A percentile compares a stretch with the other conserved stretches of the same genome.
phyloP scores from a whole-genome alignment of 192 early-diverging fungal species.

The Martensiomyces pterosporus region DNA sequence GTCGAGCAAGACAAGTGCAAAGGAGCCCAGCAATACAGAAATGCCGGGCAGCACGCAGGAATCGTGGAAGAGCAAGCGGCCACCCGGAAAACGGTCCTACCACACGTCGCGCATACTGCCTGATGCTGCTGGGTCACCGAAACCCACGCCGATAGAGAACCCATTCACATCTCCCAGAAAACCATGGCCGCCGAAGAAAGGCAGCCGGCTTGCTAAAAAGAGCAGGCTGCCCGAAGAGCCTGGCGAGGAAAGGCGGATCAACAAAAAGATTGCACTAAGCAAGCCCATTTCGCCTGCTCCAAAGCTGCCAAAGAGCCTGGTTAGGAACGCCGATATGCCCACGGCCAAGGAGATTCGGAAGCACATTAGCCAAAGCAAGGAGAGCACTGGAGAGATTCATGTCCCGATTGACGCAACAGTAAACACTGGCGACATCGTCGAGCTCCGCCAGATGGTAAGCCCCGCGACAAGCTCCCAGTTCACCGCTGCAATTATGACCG shows the following conservation, averaged over 20 bases:
- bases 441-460: constrained; percentile 12
- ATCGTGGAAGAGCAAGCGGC: not conserved
- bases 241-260: no score
- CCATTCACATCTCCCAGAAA: no score
- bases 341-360: constrained; percentile 4
- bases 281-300: not conserved
- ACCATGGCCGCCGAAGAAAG: not conserved
- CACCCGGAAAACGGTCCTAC: not conserved
- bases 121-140: no score
- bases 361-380: constrained; percentile 10
- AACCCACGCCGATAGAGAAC: no score
- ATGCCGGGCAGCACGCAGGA: not conserved
- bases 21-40: no score
- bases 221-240: not conserved
- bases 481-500: not conserved
- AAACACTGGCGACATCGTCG: constrained; percentile 38
- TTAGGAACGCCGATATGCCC: constrained; percentile 7
- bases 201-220: not conserved
- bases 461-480: not conserved
- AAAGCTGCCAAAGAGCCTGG: constrained; percentile 7
- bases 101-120: not conserved
- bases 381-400: constrained; percentile 4
- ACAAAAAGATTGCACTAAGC: no score
- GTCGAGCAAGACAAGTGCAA: no score
- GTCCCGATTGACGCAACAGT: constrained; percentile 30